phyloP scores from a whole-genome alignment of 495 filamentous ascomycete species.

The Podospora sp. region DNA sequence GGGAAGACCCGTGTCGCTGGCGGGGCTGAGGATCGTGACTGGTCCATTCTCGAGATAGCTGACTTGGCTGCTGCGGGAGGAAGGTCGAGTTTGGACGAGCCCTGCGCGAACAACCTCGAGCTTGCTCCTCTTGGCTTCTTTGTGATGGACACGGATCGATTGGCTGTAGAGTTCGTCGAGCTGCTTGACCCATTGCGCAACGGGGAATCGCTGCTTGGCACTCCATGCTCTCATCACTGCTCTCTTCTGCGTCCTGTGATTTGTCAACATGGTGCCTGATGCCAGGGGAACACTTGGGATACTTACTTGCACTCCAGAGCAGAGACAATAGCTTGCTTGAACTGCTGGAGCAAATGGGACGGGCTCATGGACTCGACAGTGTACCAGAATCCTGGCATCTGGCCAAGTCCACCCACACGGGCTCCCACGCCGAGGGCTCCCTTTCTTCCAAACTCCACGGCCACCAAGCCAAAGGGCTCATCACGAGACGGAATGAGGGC shows the following conservation, averaged over 20 bases:
- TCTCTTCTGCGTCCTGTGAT: conserved; percentile 45
- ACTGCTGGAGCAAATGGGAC: conserved; percentile 35
- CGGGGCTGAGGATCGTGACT: conserved; percentile 22
- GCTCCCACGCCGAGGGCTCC: conserved; percentile 72
- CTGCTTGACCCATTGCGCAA: conserved; percentile 67
- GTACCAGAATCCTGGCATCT: conserved; percentile 75
- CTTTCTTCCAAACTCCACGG: conserved; percentile 62
- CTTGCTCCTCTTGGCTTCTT: conserved; percentile 41
- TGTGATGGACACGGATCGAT: conserved; percentile 42
- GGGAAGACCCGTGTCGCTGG: conserved; percentile 23
- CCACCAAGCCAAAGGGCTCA: conserved; percentile 74
- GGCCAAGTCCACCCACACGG: conserved; percentile 64
- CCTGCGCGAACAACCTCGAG: conserved; percentile 29
- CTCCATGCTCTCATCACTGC: conserved; percentile 74
- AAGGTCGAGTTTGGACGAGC: conserved; percentile 24
- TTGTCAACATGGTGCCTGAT: conserved; percentile 4
- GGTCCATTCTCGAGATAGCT: conserved; percentile 20
- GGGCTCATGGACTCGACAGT: conserved; percentile 59
- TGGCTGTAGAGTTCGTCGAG: conserved; percentile 63
- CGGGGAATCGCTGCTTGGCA: conserved; percentile 77
- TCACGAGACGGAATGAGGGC: conserved; percentile 75
- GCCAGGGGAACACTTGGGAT: conserved; percentile 5
- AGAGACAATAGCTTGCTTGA: conserved; percentile 67
- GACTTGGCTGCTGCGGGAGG: conserved; percentile 29
- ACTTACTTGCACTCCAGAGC: conserved; percentile 62